These are phyloP conservation scores for Melastoma candidum DNA, from an alignment of 441 rosid genomes.

Conservation along the genomic window DNA sequence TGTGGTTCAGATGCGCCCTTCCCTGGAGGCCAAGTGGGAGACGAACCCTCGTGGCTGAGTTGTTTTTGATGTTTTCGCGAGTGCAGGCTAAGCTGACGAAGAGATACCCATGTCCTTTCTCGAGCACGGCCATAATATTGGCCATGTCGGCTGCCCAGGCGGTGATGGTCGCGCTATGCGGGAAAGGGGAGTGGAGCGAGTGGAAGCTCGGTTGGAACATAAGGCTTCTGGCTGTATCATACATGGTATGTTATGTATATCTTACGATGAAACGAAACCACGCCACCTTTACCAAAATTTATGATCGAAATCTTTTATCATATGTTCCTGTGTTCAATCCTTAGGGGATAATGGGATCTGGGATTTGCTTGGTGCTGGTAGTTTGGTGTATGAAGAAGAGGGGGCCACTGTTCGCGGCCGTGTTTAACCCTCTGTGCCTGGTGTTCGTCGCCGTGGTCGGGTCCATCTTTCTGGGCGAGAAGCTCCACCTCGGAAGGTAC, in stretches of 20 bases:
- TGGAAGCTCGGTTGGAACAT: constrained; percentile 29
- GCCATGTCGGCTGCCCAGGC: constrained; percentile 18
- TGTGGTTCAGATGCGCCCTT: too few species aligned
- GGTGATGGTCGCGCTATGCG: constrained; percentile 12
- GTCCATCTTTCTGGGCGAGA: constrained; percentile 8
- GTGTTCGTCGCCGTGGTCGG: constrained; percentile 9
- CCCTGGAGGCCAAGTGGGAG: too few species aligned
- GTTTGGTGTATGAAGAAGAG: constrained; percentile 14
- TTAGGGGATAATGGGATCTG: constrained; percentile 28
- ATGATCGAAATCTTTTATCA: too few species aligned
- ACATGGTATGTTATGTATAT: neutral
- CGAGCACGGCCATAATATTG: constrained; percentile 18
- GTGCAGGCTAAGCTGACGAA: constrained; percentile 18
- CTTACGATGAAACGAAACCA: too few species aligned
- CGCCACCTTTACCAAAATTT: too few species aligned
- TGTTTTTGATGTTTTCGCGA: neutral
- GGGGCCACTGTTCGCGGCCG: constrained; percentile 11
- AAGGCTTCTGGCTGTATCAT: constrained; percentile 12
- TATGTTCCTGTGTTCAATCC: too few species aligned
- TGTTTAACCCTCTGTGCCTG: constrained; percentile 10
- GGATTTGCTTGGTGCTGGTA: constrained; percentile 17
- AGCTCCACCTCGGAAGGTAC: constrained; percentile 18
- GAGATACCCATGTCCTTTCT: constrained; percentile 18
- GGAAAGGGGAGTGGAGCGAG: constrained; percentile 14
- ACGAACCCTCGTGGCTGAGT: too few species aligned